phyloP scores from a whole-genome alignment of 2,329 filamentous ascomycete genomes.

The Hypoxylon sp. region DNA sequence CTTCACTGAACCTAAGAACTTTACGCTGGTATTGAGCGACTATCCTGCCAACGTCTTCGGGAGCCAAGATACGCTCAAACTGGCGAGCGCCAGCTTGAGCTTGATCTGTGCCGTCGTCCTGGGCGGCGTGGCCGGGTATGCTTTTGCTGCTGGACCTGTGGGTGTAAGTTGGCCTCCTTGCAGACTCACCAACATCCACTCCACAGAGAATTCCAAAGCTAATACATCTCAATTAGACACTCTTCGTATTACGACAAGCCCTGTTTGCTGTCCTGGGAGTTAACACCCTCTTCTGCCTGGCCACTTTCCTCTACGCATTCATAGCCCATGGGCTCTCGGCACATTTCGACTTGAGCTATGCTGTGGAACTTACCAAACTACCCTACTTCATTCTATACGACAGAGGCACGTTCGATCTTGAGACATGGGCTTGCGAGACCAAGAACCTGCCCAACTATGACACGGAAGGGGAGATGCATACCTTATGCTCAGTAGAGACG shows the following conservation, averaged over 20 bases:
- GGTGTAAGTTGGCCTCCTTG: neutral
- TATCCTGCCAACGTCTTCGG: no score
- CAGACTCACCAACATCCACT: neutral
- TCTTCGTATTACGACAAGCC: neutral
- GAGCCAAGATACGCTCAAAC: no score
- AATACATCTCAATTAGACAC: neutral
- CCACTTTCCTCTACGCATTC: neutral
- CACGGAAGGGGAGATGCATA: neutral
- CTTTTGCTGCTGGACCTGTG: neutral
- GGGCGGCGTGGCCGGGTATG: neutral
- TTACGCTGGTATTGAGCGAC: no score
- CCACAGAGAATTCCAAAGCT: no score
- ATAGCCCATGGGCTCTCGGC: neutral
- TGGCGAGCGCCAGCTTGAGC: no score
- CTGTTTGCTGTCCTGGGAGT: neutral
- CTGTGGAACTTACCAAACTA: neutral
- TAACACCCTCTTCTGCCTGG: neutral
- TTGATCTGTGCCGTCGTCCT: no score
- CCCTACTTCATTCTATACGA: neutral
- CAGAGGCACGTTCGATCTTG: neutral
- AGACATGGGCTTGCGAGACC: neutral
- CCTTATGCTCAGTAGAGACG: neutral
- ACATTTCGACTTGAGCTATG: neutral
- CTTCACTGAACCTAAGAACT: no score
- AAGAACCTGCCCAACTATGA: neutral